Conservation (phyloP, 148 eudicot genomes). For the Camellia granthamiana region DNA sequence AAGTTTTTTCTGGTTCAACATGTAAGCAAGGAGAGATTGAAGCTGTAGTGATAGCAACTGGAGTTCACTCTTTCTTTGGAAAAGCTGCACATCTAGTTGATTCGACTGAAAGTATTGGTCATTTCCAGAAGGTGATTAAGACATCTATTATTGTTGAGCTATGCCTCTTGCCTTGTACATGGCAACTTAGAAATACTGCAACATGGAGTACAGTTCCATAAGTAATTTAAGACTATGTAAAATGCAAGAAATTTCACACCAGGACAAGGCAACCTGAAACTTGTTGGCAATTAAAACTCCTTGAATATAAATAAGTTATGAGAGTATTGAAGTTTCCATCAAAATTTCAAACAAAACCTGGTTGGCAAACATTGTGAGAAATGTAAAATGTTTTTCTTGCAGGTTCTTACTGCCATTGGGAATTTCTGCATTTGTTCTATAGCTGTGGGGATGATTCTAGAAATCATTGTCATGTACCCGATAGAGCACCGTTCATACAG, state of each 20-base stretch:
- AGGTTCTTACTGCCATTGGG: slow-evolving; percentile 80
- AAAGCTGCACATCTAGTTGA: slow-evolving; percentile 67
- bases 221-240: neutral
- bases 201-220: neutral
- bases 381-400: slow-evolving; percentile 18
- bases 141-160: neutral
- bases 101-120: slow-evolving; percentile 62
- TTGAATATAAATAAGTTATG: neutral
- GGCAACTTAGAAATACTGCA: neutral
- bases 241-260: slow-evolving; percentile 5
- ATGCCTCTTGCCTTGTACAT: slow-evolving; percentile 3
- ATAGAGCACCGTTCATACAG: slow-evolving; percentile 60
- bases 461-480: slow-evolving; percentile 70
- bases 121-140: slow-evolving; percentile 62
- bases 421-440: slow-evolving; percentile 80
- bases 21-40: slow-evolving; percentile 79
- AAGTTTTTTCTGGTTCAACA: slow-evolving; percentile 69
- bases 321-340: neutral
- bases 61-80: slow-evolving; percentile 70
- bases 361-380: neutral
- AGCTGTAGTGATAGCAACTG: slow-evolving; percentile 73
- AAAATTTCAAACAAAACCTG: neutral
- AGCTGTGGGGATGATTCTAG: slow-evolving; percentile 65
- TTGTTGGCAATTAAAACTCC: neutral
- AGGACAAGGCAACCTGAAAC: neutral